phyloP scores from a whole-genome alignment of 169 alveolate species.

The Eimeria tenella region DNA sequence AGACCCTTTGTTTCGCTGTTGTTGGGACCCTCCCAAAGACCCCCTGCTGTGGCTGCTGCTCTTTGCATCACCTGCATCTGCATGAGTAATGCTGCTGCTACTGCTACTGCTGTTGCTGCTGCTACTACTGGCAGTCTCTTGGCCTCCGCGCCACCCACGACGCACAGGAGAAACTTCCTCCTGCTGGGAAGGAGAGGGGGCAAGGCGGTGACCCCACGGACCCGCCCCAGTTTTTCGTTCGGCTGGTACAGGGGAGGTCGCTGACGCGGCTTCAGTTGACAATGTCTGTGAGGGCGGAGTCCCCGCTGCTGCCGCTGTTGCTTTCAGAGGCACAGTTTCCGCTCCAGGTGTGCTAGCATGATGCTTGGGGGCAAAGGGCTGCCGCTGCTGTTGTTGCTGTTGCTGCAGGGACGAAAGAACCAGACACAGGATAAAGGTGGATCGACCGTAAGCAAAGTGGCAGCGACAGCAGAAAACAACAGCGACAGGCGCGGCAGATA shows the following conservation, averaged over 20 bases:
- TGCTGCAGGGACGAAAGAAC: neutral
- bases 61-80: conserved; percentile 27
- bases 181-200: neutral
- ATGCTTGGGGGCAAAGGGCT: neutral
- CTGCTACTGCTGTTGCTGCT: conserved; percentile 66
- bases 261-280: conserved; percentile 2
- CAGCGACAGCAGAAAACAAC: neutral
- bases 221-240: conserved; percentile 7
- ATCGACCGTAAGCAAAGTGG: neutral
- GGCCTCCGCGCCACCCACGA: conserved; percentile 43
- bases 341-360: neutral
- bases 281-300: neutral
- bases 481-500: neutral
- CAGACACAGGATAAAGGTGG: neutral
- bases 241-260: neutral
- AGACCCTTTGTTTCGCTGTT: neutral
- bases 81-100: neutral
- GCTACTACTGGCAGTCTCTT: conserved; percentile 41
- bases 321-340: neutral
- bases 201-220: conserved; percentile 26
- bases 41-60: neutral
- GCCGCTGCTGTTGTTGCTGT: conserved; percentile 24
- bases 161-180: conserved; percentile 15
- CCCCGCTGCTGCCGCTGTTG: conserved; percentile 13
- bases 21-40: neutral